Evolutionary conservation across 2,329 filamentous ascomycete genomes (phyloP), one percentile per base, ranked within the genome.

Genomic region (Aspergillus ibericus): DNA sequence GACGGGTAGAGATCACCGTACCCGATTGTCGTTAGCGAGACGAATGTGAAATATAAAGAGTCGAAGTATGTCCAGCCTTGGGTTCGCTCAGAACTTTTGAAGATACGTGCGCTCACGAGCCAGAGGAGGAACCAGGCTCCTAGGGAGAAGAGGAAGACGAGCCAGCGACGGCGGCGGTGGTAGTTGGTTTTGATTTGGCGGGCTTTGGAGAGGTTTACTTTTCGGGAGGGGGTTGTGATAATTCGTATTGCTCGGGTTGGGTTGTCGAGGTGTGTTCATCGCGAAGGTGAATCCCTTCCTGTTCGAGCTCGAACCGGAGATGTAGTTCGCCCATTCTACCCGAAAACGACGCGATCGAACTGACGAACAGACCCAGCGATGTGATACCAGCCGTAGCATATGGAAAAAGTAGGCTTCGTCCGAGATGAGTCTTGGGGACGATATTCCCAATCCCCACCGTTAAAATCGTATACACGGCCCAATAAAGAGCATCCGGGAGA

Each of bases 341-440:
- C 2, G 35, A 34, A 7, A 56, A 57, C 5, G 53, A 56, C 4
- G 82, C 73, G 25, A 85, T 80, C 3, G 80, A 82, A 7, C 81
- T 81, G 46, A 85, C 75, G 18, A 85, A 81, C 8, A 85, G 71
- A 79, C 83, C 83, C 15, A 85, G 72, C 44, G 79, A 81, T 5
- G 85, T 72, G 25, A 85, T 81, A 1, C 83, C 83, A 5, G 81
- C 81, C 32, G 85, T 79, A 1, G 82, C 82, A 53, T 79, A 85
- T 0, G 82, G 82, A 59, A 85, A 83, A 1, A 85, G 65, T 0
- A 85, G 67, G 3, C 78, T 76, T 35, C 82, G 75, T 2, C 81
- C 82, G 2, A 80, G 66, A 58, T 81, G 77, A 0, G 82, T 84
- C 16, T 66, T 70, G 1, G 83, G 83, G 2, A 77, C 73, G 59